phyloP scores from a whole-genome alignment of 768 basidiomycete species.

The Russula vinacea region DNA sequence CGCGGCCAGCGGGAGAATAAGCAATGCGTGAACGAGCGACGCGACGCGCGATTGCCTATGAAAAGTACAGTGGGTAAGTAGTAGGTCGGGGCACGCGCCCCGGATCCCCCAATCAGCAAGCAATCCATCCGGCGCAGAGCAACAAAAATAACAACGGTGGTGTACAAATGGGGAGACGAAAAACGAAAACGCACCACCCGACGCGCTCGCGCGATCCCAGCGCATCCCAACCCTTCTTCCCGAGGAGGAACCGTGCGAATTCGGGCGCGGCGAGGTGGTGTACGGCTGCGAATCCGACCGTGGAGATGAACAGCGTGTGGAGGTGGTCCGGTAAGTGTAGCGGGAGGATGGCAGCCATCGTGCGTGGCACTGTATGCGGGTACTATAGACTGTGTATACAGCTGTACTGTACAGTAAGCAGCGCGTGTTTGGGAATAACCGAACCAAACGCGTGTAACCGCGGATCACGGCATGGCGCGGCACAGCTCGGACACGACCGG shows the following conservation, averaged over 20 bases:
- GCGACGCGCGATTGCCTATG: slow-evolving; percentile 72
- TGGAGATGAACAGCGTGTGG: slow-evolving; percentile 51
- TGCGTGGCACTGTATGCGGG: background rate
- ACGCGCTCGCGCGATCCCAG: slow-evolving; percentile 8
- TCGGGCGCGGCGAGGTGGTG: slow-evolving; percentile 59
- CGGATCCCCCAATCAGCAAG: background rate
- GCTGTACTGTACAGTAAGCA: too few species aligned
- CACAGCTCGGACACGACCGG: too few species aligned
- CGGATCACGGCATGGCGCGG: background rate
- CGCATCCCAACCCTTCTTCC: slow-evolving; percentile 47
- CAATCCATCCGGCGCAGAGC: background rate
- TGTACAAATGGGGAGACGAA: background rate
- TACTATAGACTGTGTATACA: background rate
- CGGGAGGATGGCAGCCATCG: slow-evolving; percentile 24
- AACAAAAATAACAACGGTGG: background rate
- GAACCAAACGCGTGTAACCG: background rate
- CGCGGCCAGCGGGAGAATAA: slow-evolving; percentile 63
- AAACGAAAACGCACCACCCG: slow-evolving; percentile 14
- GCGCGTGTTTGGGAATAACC: background rate
- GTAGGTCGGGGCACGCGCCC: background rate
- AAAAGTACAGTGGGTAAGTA: too few species aligned
- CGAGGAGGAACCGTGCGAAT: slow-evolving; percentile 39
- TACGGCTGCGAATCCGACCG: slow-evolving; percentile 54
- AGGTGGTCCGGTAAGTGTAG: slow-evolving; percentile 53
- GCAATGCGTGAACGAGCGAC: slow-evolving; percentile 67